Evolutionary conservation across 768 basidiomycete genomes (phyloP), one percentile per base, ranked within the genome.

Genomic region (Hericium coralloides): DNA sequence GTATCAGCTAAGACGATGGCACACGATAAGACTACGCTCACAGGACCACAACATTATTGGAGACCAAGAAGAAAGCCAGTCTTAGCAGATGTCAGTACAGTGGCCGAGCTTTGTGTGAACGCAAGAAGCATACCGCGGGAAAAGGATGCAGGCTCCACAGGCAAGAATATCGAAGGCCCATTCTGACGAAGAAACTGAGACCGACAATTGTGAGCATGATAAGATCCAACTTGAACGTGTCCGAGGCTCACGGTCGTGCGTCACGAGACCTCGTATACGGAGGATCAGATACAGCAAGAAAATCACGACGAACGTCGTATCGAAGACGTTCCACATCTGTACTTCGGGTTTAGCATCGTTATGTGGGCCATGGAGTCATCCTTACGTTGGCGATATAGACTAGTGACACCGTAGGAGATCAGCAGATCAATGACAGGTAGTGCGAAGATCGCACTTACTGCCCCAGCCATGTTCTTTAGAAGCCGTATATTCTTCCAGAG

Each of bases 321-420:
- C 93, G 63, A 95, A 92, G 5, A 83, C 85, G 66, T 93, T 95
- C 93, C 93, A 95, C 60, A 94, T 83, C 89, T 94, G 12, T 4
- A 20, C 8, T 52, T 26, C 37, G 25, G 31, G 50, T 8, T 50
- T 20, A 45, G 43, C 12, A 26, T 31, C 22, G 52, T 14, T 18
- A 12, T 36, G 45, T 15, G 15, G 18, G 14, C 39, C 10, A 48
- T n/a, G 12, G 6, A 2, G 8, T 3, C 6, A n/a, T 52, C 18
- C 59, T 65, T 66, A 89, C 90, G 65, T 91, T 92, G 20, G 91
- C 89, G 45, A 91, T 81, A 67, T 94, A 94, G 54, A 94, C 91
- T 79, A 61, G 22, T 18, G 15, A n/a, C n/a, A 8, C 9, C 14
- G 26, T 38, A 12, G 49, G 23, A 53, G 60, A 18, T 57, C 60